These are phyloP conservation scores for Helianthus annuus DNA, from an alignment of 129 eudicot genomes.

Conservation along the genomic window HanXRQr2.0-SUNRISE NC_035435.2:80326688-80327187, in stretches of 20 bases:
- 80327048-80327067: neutral
- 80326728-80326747: neutral
- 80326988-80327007: conserved; percentile 30
- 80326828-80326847: neutral
- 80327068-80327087: conserved; percentile 59
- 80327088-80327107: conserved; percentile 66
- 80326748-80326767: neutral
- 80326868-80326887: conserved; percentile 81
- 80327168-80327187: neutral
- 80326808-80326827: too few species aligned
- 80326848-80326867: conserved; percentile 81
- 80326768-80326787: neutral
- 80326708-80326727: neutral
- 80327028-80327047: neutral
- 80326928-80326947: conserved; percentile 31
- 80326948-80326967: neutral
- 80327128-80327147: conserved; percentile 62
- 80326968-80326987: conserved; percentile 24
- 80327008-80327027: conserved; percentile 12
- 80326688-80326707: neutral
- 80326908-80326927: conserved; percentile 64
- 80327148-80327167: conserved; percentile 57
- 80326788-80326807: too few species aligned
- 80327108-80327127: conserved; percentile 59
- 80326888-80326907: conserved; percentile 88